phyloP scores from a whole-genome alignment of 2,329 filamentous ascomycete species.

The Exophiala aquamarina region DNA sequence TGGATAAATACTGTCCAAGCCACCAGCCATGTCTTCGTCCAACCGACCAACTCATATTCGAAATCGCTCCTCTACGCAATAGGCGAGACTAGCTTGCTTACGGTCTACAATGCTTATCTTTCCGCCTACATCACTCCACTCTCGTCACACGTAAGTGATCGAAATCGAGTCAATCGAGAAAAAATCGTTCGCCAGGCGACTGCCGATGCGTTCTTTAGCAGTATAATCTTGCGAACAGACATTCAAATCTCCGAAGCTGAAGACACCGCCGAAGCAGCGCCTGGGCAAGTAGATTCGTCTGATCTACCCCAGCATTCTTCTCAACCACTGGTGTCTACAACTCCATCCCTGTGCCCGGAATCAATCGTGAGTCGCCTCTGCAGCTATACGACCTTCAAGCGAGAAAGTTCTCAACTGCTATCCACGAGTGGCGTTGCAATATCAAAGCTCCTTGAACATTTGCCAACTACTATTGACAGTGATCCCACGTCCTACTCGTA shows the following conservation, averaged over 20 bases:
- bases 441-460: constrained; percentile 5
- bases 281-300: background rate
- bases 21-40: background rate
- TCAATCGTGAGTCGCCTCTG: background rate
- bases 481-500: constrained; percentile 23
- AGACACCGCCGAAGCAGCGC: background rate
- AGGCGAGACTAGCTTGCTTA: background rate
- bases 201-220: constrained; percentile 12
- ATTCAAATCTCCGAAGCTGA: background rate
- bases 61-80: background rate
- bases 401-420: background rate
- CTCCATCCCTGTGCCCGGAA: background rate
- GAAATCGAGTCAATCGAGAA: constrained; percentile 23
- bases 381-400: background rate
- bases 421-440: background rate
- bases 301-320: background rate
- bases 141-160: constrained; percentile 14
- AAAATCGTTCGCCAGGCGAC: constrained; percentile 18
- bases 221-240: constrained; percentile 4
- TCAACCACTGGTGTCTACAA: background rate
- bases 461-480: constrained; percentile 16
- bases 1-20: background rate
- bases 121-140: constrained; percentile 13
- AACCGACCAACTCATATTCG: background rate
- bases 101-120: constrained; percentile 11